Percentiles rank a stretch among this genome's conserved stretches.
Evolutionary conservation across 352 stramenopile genomes (phyloP).

Genomic region (Phytopythium montanum): DNA sequence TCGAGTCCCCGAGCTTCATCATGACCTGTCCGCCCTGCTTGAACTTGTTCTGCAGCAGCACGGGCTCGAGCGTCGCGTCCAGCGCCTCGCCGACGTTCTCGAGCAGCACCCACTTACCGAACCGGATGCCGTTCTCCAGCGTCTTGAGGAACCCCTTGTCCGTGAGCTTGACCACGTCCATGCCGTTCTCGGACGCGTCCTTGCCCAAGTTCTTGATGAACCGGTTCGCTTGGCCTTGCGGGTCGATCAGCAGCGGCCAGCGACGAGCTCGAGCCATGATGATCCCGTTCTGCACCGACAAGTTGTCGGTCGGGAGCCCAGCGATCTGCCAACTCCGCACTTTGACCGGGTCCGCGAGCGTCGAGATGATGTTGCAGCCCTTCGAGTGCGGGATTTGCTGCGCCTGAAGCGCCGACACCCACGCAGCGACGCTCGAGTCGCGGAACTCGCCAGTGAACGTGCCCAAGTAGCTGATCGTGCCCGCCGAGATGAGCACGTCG

Average conservation of each 20-base stretch:
- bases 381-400: constrained; percentile 66
- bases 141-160: constrained; percentile 84
- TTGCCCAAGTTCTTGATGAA: constrained; percentile 91
- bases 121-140: constrained; percentile 89
- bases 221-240: constrained; percentile 90
- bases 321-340: constrained; percentile 87
- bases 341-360: constrained; percentile 86
- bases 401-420: constrained; percentile 60
- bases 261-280: constrained; percentile 83
- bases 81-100: constrained; percentile 90
- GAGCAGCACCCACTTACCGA: constrained; percentile 90
- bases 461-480: constrained; percentile 85
- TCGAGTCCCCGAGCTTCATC: constrained; percentile 92
- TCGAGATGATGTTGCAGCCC: constrained; percentile 86
- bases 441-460: constrained; percentile 88
- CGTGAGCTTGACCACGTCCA: constrained; percentile 90
- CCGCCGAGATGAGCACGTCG: constrained; percentile 82
- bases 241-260: constrained; percentile 90
- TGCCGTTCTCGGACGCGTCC: constrained; percentile 82
- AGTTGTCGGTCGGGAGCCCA: constrained; percentile 79
- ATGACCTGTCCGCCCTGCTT: constrained; percentile 91
- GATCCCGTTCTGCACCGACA: constrained; percentile 94
- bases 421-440: constrained; percentile 54
- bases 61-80: constrained; percentile 87
- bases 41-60: constrained; percentile 91